Base-by-base conservation (phyloP, 495 filamentous ascomycete species). In the Apodospora peruviana region DNA sequence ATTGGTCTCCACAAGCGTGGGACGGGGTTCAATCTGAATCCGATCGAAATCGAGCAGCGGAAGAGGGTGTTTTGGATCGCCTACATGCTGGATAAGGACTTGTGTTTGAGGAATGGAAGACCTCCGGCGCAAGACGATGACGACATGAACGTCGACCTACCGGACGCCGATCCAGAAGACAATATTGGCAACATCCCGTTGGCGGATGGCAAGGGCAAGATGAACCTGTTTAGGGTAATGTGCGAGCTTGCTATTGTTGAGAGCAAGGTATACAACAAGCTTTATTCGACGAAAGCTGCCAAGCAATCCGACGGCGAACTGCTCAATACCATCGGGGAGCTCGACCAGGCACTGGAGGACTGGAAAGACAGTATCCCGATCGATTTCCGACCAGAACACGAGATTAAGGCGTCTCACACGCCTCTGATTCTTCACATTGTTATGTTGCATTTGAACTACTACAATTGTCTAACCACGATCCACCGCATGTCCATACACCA, bases 11-110 rank as follows among this genome's bases (percentile, higher is more conserved):
- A 98, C 68, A 96, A 96, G 65, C 79, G 86, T 48, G 91, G 90
- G 14, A 90, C 86, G 21, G 85, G 85, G 1, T 96, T 97, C 65
- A 90, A 91, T 50, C 73, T 98, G 36, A 95, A 91, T 57, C 81
- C 83, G 12, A 83, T 89, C 17, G 93, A 98, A 61, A 85, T 90
- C 38, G 94, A 98, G 64, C 93, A 98, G 67, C 79, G 93, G 25
- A 96, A 96, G 70, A 74, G 93, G 53, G 93, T 97, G 2, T 98
- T 97, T 58, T 98, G 93, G 93, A 96, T 98, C 58, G 90, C 87
- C 11, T 98, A 98, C 60, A 82, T 95, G 70, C 70, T 96, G 22
- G 93, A 98, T 61, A 95, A 95, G 71, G 93, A 97, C 59, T 81
- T 97, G 50, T 96, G 91, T 64, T 79, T 98, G 23, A 82, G 93